phyloP scores from a whole-genome alignment of 768 basidiomycete genomes.

The button mushroom (Agaricus bisporus) region DNA sequence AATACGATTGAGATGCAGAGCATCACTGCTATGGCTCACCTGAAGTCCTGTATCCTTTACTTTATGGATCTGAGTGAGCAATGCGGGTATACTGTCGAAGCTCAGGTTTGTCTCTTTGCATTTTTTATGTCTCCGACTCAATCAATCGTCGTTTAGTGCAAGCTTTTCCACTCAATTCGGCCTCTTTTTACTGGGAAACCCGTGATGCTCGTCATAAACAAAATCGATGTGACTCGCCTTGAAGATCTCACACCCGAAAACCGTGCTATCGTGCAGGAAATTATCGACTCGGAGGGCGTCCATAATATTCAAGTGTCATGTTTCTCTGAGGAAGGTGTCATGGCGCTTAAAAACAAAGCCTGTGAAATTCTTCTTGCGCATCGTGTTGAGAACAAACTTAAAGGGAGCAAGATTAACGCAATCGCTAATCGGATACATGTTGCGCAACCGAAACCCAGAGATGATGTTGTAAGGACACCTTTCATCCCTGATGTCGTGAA shows the following conservation, averaged over 20 bases:
- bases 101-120: slow-evolving; percentile 58
- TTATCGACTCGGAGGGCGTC: slow-evolving; percentile 70
- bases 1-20: slow-evolving; percentile 99
- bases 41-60: slow-evolving; percentile 91
- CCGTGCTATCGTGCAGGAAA: slow-evolving; percentile 79
- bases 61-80: slow-evolving; percentile 99
- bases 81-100: slow-evolving; percentile 95
- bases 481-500: slow-evolving; percentile 86
- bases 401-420: slow-evolving; percentile 87
- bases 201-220: slow-evolving; percentile 93
- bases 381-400: slow-evolving; percentile 90
- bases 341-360: slow-evolving; percentile 91
- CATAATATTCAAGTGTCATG: slow-evolving; percentile 84
- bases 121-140: neutral
- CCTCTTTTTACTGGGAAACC: slow-evolving; percentile 94
- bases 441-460: slow-evolving; percentile 83
- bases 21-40: slow-evolving; percentile 94
- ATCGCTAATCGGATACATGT: slow-evolving; percentile 96
- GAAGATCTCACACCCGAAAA: slow-evolving; percentile 77
- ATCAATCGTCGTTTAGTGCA: slow-evolving; percentile 54
- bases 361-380: slow-evolving; percentile 95
- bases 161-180: slow-evolving; percentile 99
- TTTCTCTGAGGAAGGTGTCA: slow-evolving; percentile 95
- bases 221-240: slow-evolving; percentile 88
- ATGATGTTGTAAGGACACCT: slow-evolving; percentile 82